Evolutionary conservation across 2,329 filamentous ascomycete species (phyloP).

Genomic region (Ophiocordyceps australis): DNA sequence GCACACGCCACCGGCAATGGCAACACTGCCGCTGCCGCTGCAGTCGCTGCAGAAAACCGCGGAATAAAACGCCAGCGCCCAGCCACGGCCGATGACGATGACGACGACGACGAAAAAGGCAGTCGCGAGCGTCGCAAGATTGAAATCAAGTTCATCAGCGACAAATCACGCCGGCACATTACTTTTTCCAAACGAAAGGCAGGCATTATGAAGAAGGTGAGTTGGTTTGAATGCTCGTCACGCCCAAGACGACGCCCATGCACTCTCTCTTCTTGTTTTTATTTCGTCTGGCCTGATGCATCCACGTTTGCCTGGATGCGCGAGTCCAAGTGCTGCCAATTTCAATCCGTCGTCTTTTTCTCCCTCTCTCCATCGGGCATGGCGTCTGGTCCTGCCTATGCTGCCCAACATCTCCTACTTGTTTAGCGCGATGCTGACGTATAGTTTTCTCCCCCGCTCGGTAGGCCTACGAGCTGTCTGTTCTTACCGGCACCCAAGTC

Average conservation of each 20-base stretch:
- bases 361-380: too few relatives aligned
- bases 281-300: too few relatives aligned
- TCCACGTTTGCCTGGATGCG: too few relatives aligned
- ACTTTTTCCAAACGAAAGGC: slow-evolving; percentile 99
- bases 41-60: slow-evolving; percentile 46
- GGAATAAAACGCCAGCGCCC: slow-evolving; percentile 81
- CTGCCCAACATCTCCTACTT: background rate
- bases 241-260: background rate
- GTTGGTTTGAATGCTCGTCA: slow-evolving; percentile 12
- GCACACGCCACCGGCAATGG: slow-evolving; percentile 57
- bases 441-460: slow-evolving; percentile 4
- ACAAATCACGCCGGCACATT: slow-evolving; percentile 98
- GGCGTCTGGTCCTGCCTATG: background rate
- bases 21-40: slow-evolving; percentile 25
- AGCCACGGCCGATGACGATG: slow-evolving; percentile 76
- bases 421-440: slow-evolving; percentile 1
- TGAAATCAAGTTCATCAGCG: slow-evolving; percentile 99
- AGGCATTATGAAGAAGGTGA: slow-evolving; percentile 99
- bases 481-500: slow-evolving; percentile 94
- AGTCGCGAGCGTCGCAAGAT: slow-evolving; percentile 98
- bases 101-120: slow-evolving; percentile 95
- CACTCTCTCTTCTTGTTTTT: too few relatives aligned
- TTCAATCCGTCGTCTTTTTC: too few relatives aligned
- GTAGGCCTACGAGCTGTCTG: slow-evolving; percentile 97
- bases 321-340: too few relatives aligned